Conservation (phyloP, 768 basidiomycete genomes). For the Coprinopsis sp. region DNA sequence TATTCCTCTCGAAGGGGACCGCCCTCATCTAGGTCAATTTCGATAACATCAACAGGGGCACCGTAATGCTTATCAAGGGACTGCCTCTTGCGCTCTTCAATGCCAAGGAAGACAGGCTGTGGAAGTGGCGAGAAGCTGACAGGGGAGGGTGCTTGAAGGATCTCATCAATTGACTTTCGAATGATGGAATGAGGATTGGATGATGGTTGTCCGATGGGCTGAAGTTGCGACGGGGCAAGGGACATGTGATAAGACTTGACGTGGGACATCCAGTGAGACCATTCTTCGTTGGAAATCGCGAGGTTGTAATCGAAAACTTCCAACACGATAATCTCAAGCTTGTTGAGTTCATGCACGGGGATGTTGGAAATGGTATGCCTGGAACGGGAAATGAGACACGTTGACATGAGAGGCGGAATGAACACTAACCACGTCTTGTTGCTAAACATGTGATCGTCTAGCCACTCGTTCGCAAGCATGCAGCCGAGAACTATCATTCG, state of each 20-base stretch:
- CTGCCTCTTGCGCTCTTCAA: slow-evolving; percentile 61
- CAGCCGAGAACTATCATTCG: slow-evolving; percentile 73
- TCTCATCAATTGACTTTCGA: slow-evolving; percentile 64
- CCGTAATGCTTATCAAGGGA: slow-evolving; percentile 41
- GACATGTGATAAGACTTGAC: slow-evolving; percentile 62
- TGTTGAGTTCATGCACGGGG: slow-evolving; percentile 65
- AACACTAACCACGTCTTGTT: slow-evolving; percentile 77
- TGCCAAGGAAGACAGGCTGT: slow-evolving; percentile 67
- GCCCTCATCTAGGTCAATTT: slow-evolving; percentile 80
- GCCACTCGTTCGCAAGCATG: slow-evolving; percentile 86
- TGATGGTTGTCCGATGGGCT: slow-evolving; percentile 76
- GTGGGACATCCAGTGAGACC: slow-evolving; percentile 70
- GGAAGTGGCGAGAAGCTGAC: slow-evolving; percentile 31
- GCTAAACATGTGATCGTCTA: slow-evolving; percentile 85
- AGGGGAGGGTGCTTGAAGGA: slow-evolving; percentile 47
- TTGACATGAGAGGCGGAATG: neutral
- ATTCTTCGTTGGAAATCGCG: slow-evolving; percentile 57
- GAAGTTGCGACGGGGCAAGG: slow-evolving; percentile 54
- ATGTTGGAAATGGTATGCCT: slow-evolving; percentile 82
- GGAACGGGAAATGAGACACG: slow-evolving; percentile 10
- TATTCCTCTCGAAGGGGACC: slow-evolving; percentile 81
- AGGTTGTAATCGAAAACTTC: slow-evolving; percentile 70
- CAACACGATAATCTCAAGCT: slow-evolving; percentile 63
- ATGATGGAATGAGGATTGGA: slow-evolving; percentile 66
- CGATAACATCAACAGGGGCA: slow-evolving; percentile 45